These are phyloP conservation scores for Chara braunii DNA, from an alignment of 139 green algal genomes.

Conservation along the genomic window DNA sequence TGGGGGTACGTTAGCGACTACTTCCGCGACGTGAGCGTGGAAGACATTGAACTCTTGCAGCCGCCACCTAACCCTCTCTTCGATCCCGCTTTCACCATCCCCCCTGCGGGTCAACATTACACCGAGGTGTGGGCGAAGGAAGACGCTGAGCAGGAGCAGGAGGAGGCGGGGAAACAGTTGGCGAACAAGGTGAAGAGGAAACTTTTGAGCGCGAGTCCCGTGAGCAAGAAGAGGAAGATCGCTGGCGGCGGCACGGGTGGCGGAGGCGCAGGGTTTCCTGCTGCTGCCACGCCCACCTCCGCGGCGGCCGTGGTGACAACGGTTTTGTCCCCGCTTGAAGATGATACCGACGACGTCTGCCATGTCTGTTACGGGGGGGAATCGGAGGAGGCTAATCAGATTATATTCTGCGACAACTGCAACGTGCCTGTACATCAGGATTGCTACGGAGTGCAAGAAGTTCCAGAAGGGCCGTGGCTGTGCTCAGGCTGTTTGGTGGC, in stretches of 20 bases:
- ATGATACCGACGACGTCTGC: constrained; percentile 33
- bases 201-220: constrained; percentile 13
- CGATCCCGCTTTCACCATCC: constrained; percentile 28
- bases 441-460: constrained; percentile 50
- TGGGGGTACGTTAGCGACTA: constrained; percentile 41
- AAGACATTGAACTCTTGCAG: constrained; percentile 25
- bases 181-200: constrained; percentile 15
- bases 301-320: constrained; percentile 4
- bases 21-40: constrained; percentile 38
- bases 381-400: constrained; percentile 36
- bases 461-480: constrained; percentile 43
- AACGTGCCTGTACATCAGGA: constrained; percentile 44
- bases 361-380: constrained; percentile 42
- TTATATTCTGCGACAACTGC: constrained; percentile 46
- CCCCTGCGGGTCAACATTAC: constrained; percentile 21
- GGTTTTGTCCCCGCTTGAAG: constrained; percentile 8
- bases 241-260: not conserved
- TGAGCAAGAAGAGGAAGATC: constrained; percentile 12
- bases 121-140: constrained; percentile 22
- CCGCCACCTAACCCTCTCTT: not conserved
- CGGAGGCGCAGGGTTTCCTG: not conserved
- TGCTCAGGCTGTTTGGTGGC: constrained; percentile 16
- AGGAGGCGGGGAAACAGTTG: not conserved
- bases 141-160: constrained; percentile 3
- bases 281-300: not conserved